Conservation (phyloP, 176 grass and related monocot genomes). For the Musa acuminata region DNA sequence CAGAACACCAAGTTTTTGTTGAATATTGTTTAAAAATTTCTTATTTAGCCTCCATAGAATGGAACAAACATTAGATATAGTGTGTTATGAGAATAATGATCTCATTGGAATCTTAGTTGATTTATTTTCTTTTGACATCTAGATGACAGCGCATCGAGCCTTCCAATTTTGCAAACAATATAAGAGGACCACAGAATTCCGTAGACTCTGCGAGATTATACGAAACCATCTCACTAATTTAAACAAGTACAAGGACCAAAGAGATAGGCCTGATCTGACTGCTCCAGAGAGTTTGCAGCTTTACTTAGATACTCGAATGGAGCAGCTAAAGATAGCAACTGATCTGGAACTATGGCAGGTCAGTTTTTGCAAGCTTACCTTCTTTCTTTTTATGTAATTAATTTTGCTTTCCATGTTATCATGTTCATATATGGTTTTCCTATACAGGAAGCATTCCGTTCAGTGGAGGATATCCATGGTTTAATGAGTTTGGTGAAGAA, state of each 20-base stretch:
- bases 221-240: conserved; percentile 89
- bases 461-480: conserved; percentile 87
- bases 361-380: conserved; percentile 1
- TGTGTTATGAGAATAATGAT: not conserved
- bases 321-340: conserved; percentile 88
- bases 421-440: not conserved
- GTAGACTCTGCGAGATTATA: conserved; percentile 92
- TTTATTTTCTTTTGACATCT: conserved; percentile 23
- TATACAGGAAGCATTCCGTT: conserved; percentile 88
- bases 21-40: conserved; percentile 31
- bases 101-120: not conserved
- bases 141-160: conserved; percentile 93
- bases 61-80: not conserved
- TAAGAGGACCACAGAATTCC: conserved; percentile 86
- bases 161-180: conserved; percentile 99
- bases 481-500: conserved; percentile 94
- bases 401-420: not conserved
- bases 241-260: conserved; percentile 89
- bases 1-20: not conserved
- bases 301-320: conserved; percentile 87
- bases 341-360: conserved; percentile 95
- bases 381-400: not conserved
- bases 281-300: conserved; percentile 68
- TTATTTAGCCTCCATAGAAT: not conserved
- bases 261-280: conserved; percentile 81